phyloP scores from a whole-genome alignment of 2,329 filamentous ascomycete genomes.

The Aspergillus fischeri region DNA sequence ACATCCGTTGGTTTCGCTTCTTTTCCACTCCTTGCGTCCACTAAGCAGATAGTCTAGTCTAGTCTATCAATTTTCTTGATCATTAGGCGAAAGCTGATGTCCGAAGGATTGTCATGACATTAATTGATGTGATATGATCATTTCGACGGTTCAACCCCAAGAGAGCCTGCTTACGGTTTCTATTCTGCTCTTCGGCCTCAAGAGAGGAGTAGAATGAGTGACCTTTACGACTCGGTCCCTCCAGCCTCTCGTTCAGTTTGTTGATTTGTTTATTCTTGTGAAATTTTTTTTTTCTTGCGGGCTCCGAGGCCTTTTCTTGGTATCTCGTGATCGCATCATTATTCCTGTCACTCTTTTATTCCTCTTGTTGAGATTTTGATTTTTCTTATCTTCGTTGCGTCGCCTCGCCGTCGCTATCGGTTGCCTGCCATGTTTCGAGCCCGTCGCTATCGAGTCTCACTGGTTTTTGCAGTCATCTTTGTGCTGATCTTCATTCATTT shows the following conservation, averaged over 20 bases:
- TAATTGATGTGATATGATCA: background rate
- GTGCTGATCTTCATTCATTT: constrained; percentile 50
- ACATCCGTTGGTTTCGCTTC: constrained; percentile 3
- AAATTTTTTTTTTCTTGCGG: background rate
- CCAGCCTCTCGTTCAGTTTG: background rate
- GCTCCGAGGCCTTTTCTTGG: background rate
- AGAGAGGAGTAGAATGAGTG: background rate
- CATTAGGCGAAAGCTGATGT: background rate
- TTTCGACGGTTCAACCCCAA: background rate
- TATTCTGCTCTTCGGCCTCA: background rate
- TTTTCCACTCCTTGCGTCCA: constrained; percentile 1
- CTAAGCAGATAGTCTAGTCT: background rate
- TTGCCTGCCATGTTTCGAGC: constrained; percentile 42
- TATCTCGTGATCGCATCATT: background rate
- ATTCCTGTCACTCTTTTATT: background rate
- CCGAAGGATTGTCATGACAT: background rate
- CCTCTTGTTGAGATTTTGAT: background rate
- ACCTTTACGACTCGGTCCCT: background rate
- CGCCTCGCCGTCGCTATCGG: background rate
- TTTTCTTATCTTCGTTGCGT: constrained; percentile 3
- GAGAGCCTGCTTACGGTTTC: background rate
- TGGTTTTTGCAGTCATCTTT: constrained; percentile 42
- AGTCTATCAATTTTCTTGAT: background rate
- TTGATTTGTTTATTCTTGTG: background rate
- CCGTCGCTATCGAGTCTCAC: constrained; percentile 46